phyloP scores from a whole-genome alignment of 192 early-diverging fungal species.

The Linnemannia elongata region DNA sequence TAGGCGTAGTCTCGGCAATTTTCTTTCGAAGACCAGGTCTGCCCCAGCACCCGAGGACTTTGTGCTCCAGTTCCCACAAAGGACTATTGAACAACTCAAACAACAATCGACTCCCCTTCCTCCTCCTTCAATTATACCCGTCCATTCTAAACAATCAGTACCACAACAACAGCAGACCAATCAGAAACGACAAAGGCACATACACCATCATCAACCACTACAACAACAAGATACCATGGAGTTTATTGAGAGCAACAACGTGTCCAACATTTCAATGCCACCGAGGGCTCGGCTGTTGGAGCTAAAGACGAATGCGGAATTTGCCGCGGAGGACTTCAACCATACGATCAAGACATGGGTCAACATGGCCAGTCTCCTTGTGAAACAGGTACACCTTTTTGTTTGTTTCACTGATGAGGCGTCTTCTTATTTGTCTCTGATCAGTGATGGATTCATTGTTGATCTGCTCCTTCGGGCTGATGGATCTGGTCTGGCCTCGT shows the following conservation, averaged over 20 bases:
- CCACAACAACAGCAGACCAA: background rate
- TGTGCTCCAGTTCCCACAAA: background rate
- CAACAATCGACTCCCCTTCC: background rate
- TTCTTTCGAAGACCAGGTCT: background rate
- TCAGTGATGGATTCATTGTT: background rate
- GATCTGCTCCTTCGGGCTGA: background rate
- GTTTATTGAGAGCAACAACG: background rate
- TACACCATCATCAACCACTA: background rate
- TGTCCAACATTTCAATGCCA: background rate
- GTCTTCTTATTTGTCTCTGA: background rate
- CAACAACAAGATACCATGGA: background rate
- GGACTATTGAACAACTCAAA: background rate
- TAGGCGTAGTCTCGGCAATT: background rate
- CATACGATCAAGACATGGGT: slow-evolving; percentile 54
- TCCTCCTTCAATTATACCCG: no score
- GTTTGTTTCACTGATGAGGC: no score
- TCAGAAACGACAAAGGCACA: background rate
- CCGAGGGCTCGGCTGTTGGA: slow-evolving; percentile 23
- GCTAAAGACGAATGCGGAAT: slow-evolving; percentile 43
- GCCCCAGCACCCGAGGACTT: background rate
- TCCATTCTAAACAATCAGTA: background rate
- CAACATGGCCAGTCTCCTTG: slow-evolving; percentile 52
- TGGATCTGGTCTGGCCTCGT: background rate
- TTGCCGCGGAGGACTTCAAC: slow-evolving; percentile 38
- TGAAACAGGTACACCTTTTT: slow-evolving; percentile 38